Base-by-base conservation (phyloP, 1,139 yeast genomes). In the Yamadazyma atlantica region DNA sequence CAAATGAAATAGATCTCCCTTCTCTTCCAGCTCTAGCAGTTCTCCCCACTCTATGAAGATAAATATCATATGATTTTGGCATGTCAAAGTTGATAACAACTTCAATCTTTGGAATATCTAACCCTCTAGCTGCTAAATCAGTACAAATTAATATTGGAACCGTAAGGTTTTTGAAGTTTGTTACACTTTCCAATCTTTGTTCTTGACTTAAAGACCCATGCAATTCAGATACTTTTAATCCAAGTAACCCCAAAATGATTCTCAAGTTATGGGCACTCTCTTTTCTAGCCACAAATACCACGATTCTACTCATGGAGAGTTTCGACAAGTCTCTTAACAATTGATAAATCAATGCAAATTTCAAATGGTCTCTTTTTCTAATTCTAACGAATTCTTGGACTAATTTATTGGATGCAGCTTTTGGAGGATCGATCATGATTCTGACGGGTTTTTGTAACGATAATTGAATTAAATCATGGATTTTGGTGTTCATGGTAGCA, bases 1-100 rank as follows among this genome's bases (percentile, higher is more conserved):
- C 98, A 60, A 92, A 81, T 3, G 97, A 82, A 33, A 92, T 84
- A 33, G 97, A 85, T 40, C 78, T 77, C 75, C 99, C 99, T 39
- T 86, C 88, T 62, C 97, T 79, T 27, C 98, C 98, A 37, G 97
- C 99, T 78, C 99, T 87, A 9, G 98, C 99, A 39, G 98, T 92
- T 75, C 99, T 86, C 66, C 98, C 98, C 45, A 94, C 97, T 72
- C 99, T 84, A 66, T 92, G 98, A 58, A 92, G 71, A 60, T 92
- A 94, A 29, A 89, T 78, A 50, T 92, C 98, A 55, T 85, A 82
- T 17, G 85, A 73, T 58, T 88, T 87, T 37, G 98, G 98, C 95
- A 94, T 88, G 57, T 94, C 98, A 60, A 75, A 94, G 63, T 92
- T 92, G 55, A 92, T 76, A 38, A 92, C 98, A 43, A 85, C 82